These are phyloP conservation scores for Exophiala lecanii-corni DNA, from an alignment of 2,329 filamentous ascomycete genomes.

Conservation along the genomic window DNA sequence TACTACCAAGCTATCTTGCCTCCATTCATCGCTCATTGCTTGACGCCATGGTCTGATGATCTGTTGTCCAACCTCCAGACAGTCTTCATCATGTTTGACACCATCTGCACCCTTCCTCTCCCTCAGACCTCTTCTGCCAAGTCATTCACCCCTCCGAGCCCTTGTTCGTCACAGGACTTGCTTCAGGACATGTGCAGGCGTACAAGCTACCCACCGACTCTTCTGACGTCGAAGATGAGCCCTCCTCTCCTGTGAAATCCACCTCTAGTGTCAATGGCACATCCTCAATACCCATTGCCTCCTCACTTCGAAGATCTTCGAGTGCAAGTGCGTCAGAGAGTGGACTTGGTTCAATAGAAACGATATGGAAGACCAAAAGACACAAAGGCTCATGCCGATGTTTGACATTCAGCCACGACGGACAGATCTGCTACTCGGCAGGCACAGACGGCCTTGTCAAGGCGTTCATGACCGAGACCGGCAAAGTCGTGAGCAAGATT, in stretches of 20 bases:
- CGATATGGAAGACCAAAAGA: conserved; percentile 76
- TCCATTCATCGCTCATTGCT: no score
- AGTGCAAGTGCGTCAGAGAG: conserved; percentile 42
- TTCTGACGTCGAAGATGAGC: conserved; percentile 10
- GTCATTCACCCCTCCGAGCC: conserved; percentile 80
- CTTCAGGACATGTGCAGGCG: conserved; percentile 54
- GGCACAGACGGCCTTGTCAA: conserved; percentile 63
- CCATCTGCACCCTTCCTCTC: conserved; percentile 82
- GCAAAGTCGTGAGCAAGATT: conserved; percentile 74
- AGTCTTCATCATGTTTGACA: conserved; percentile 60
- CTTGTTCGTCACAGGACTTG: conserved; percentile 72
- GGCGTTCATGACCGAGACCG: conserved; percentile 54
- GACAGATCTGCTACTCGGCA: conserved; percentile 58
- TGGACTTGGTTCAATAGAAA: conserved; percentile 73
- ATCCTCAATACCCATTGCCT: conserved; percentile 12
- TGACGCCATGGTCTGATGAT: no score
- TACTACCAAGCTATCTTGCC: no score
- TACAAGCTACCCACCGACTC: conserved; percentile 56
- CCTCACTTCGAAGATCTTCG: conserved; percentile 29
- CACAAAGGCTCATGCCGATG: conserved; percentile 93
- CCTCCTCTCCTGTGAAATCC: conserved; percentile 9
- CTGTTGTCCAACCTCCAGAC: no score
- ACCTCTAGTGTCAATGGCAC: conserved; percentile 13
- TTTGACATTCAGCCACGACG: conserved; percentile 74
- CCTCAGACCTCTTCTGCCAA: conserved; percentile 82